Conservation (phyloP, 2,329 filamentous ascomycete genomes). For the Didymella keratinophila region DNA sequence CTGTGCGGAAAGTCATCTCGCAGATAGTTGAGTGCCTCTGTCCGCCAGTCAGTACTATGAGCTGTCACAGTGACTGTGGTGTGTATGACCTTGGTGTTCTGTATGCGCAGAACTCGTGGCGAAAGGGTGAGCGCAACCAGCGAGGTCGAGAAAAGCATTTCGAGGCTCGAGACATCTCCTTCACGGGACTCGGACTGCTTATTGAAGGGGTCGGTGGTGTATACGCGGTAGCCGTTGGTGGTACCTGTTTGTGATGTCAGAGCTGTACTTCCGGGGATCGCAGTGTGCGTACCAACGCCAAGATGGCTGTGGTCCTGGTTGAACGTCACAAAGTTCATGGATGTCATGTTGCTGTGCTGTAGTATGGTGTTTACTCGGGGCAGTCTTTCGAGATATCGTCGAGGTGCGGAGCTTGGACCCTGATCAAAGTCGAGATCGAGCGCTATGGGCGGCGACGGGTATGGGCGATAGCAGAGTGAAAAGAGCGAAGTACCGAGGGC, state of each 20-base stretch:
- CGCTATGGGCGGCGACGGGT: constrained; percentile 24
- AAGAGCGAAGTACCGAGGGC: constrained; percentile 12
- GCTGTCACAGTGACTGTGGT: background rate
- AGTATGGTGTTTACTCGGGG: constrained; percentile 11
- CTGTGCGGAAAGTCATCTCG: constrained; percentile 98
- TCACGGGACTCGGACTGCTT: constrained; percentile 95
- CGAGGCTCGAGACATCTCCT: constrained; percentile 92
- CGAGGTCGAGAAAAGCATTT: constrained; percentile 99
- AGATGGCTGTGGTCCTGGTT: constrained; percentile 99
- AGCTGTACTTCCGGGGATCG: background rate
- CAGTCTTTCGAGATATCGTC: constrained; percentile 17
- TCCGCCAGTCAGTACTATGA: constrained; percentile 3
- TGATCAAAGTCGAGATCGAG: background rate
- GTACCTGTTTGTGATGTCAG: constrained; percentile 67
- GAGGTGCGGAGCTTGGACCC: constrained; percentile 30
- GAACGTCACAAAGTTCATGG: constrained; percentile 97
- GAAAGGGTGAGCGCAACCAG: constrained; percentile 93
- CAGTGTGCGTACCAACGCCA: constrained; percentile 76
- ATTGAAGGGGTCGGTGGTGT: constrained; percentile 94
- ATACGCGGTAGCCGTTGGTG: constrained; percentile 92
- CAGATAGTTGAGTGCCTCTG: constrained; percentile 86
- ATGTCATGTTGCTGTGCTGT: constrained; percentile 40
- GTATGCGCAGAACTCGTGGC: constrained; percentile 89
- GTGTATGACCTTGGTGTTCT: constrained; percentile 85
- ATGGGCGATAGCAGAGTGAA: constrained; percentile 6